Evolutionary conservation across 768 basidiomycete genomes (phyloP).

Genomic region (Sporobolomyces phaffii): DNA sequence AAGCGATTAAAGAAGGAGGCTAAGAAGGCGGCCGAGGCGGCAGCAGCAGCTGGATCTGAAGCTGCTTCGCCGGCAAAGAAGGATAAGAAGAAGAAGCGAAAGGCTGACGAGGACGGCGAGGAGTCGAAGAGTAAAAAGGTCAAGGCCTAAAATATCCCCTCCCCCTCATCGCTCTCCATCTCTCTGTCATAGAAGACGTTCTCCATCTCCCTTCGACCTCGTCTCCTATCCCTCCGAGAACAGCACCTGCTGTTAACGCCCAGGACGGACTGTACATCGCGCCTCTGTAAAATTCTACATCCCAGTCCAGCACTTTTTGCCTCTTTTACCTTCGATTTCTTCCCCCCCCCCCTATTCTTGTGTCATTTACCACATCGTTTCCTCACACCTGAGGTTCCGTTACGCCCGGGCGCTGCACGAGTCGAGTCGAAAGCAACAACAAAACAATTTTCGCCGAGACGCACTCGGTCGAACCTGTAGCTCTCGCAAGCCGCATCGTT

Average conservation of each 20-base stretch:
- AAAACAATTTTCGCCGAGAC: no score
- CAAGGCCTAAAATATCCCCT: background rate
- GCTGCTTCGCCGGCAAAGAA: conserved; percentile 10
- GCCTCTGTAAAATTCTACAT: background rate
- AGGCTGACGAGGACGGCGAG: conserved; percentile 4
- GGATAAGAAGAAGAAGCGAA: conserved; percentile 30
- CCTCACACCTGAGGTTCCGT: no score
- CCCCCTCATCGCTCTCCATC: background rate
- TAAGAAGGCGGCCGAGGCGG: conserved; percentile 22
- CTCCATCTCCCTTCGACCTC: background rate
- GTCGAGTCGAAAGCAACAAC: no score
- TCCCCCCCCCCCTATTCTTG: background rate
- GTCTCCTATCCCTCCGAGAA: no score
- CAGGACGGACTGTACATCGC: no score
- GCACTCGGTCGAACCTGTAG: no score
- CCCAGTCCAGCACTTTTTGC: no score
- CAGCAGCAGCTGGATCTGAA: conserved; percentile 1
- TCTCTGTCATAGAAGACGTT: background rate
- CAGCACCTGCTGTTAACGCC: no score
- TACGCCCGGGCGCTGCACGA: no score
- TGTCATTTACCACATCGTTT: no score
- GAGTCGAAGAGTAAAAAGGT: conserved; percentile 23
- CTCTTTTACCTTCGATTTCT: background rate
- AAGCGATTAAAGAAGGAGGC: conserved; percentile 28
- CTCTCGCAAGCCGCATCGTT: no score